Evolutionary conservation across 495 filamentous ascomycete species (phyloP).

Genomic region (Penicillium dipodomyicola): DNA sequence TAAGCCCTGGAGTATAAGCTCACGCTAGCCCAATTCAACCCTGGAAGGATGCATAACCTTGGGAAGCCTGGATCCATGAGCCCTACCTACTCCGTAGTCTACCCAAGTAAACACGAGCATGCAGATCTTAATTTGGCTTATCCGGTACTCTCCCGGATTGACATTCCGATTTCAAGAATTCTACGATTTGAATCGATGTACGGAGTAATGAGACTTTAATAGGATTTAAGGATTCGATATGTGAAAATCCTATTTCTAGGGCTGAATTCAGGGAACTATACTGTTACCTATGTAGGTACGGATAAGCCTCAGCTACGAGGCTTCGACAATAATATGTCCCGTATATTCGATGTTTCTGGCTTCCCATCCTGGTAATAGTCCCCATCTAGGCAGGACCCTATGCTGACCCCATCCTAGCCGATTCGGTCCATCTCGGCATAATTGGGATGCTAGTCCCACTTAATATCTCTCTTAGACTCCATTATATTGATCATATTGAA

Average conservation of each 20-base stretch:
- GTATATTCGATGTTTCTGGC: background rate
- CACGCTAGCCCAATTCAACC: background rate
- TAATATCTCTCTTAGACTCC: background rate
- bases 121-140: conserved; percentile 26
- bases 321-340: background rate
- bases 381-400: background rate
- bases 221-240: background rate
- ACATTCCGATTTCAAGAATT: background rate
- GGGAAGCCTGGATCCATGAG: background rate
- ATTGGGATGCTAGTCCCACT: conserved; percentile 13
- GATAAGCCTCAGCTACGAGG: background rate
- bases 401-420: background rate
- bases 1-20: background rate
- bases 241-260: background rate
- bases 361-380: background rate
- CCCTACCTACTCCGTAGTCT: no score
- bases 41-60: background rate
- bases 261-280: background rate
- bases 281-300: background rate
- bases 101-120: conserved; percentile 7
- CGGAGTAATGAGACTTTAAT: no score
- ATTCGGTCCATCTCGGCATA: conserved; percentile 4
- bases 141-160: conserved; percentile 13
- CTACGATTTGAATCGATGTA: background rate
- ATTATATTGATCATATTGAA: background rate